phyloP scores from a whole-genome alignment of 2,329 filamentous ascomycete species.

The Pseudopithomyces maydicus region DNA sequence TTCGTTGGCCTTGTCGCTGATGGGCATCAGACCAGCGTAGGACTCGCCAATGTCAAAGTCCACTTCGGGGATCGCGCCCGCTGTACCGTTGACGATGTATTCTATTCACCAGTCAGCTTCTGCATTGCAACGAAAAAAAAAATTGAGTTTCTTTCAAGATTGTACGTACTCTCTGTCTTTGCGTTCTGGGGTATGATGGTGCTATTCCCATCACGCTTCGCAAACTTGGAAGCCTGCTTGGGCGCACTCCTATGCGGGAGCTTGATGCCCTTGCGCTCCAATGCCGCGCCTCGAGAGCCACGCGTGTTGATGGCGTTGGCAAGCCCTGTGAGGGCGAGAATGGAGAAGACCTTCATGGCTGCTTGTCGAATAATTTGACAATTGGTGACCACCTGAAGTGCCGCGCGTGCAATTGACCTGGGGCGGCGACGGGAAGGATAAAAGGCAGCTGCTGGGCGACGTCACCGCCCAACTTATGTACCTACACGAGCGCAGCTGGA shows the following conservation, averaged over 20 bases:
- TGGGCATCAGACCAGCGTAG: constrained; percentile 58
- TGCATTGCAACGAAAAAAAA: too few species aligned
- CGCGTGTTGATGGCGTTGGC: constrained; percentile 32
- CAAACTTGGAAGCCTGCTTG: constrained; percentile 20
- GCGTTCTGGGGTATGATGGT: constrained; percentile 49
- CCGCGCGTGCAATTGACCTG: not conserved
- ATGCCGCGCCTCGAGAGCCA: constrained; percentile 28
- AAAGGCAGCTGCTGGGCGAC: not conserved
- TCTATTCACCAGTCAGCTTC: constrained; percentile 20
- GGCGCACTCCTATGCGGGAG: constrained; percentile 28
- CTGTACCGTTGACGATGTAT: constrained; percentile 44
- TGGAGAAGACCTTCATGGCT: constrained; percentile 39
- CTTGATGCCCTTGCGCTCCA: constrained; percentile 33
- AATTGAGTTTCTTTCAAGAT: too few species aligned
- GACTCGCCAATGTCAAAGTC: constrained; percentile 52
- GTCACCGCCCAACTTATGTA: constrained; percentile 3
- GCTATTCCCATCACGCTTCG: constrained; percentile 24
- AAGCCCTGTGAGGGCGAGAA: constrained; percentile 36
- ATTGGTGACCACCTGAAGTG: not conserved
- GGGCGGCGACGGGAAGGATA: not conserved
- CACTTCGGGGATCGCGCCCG: constrained; percentile 53
- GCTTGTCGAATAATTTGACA: not conserved
- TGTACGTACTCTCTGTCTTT: constrained; percentile 45
- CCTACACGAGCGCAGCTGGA: not conserved
- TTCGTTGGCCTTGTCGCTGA: constrained; percentile 53